These are phyloP conservation scores for Zygosaccharomyces sapae DNA, from an alignment of 1,139 yeast genomes.

Conservation along the genomic window DNA sequence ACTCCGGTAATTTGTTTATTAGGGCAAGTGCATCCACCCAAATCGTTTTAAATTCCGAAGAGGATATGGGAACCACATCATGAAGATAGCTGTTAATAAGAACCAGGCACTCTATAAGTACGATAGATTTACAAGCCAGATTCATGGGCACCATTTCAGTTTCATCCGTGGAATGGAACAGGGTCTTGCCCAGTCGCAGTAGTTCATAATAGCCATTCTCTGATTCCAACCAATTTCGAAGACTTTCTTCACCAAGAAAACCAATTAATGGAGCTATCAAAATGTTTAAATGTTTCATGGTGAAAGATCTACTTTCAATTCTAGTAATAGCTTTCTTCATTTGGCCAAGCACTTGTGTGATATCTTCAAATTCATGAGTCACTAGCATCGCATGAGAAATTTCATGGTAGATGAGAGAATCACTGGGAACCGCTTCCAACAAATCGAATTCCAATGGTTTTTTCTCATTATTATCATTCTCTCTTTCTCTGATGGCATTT, in stretches of 20 bases:
- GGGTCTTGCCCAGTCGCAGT: slow-evolving; percentile 17
- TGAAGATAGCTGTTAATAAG: slow-evolving; percentile 13
- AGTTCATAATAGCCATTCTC: slow-evolving; percentile 25
- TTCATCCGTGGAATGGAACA: slow-evolving; percentile 29
- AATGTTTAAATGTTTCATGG: slow-evolving; percentile 28
- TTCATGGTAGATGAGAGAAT: slow-evolving; percentile 22
- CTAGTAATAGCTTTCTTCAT: slow-evolving; percentile 23
- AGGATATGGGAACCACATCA: slow-evolving; percentile 10
- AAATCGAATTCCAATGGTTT: slow-evolving; percentile 5
- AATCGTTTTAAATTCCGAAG: slow-evolving; percentile 15
- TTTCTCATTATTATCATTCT: background rate
- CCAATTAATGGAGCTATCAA: slow-evolving; percentile 23
- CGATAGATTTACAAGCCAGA: slow-evolving; percentile 27
- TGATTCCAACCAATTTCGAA: slow-evolving; percentile 24
- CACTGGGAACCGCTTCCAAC: slow-evolving; percentile 9
- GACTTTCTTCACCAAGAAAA: slow-evolving; percentile 11
- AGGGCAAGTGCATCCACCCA: slow-evolving; percentile 24
- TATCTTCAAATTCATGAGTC: slow-evolving; percentile 7
- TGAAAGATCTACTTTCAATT: slow-evolving; percentile 29
- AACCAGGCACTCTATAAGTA: slow-evolving; percentile 26
- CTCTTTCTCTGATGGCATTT: slow-evolving; percentile 11
- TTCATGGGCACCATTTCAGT: slow-evolving; percentile 26
- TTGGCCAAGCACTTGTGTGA: slow-evolving; percentile 14
- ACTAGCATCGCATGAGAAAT: slow-evolving; percentile 14
- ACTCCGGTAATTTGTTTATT: slow-evolving; percentile 23